Conservation (phyloP, 768 basidiomycete species). For the Cystoderma amianthinum region DNA sequence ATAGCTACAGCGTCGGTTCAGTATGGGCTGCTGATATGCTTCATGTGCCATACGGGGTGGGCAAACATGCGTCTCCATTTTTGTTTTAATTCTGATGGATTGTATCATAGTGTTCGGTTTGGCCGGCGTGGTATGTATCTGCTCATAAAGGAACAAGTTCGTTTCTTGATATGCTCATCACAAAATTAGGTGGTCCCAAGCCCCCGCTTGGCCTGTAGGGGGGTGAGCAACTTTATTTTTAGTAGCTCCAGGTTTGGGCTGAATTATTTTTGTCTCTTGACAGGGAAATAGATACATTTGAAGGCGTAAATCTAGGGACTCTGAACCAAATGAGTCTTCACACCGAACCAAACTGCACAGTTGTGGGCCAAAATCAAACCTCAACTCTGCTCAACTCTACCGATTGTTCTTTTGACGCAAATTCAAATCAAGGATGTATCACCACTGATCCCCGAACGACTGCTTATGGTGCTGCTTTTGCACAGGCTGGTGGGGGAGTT, state of each 20-base stretch:
- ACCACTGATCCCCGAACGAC: slow-evolving; percentile 43
- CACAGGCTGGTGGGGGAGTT: slow-evolving; percentile 60
- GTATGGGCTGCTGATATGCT: slow-evolving; percentile 60
- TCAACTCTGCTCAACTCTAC: slow-evolving; percentile 48
- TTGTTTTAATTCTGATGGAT: background rate
- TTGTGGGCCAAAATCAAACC: slow-evolving; percentile 39
- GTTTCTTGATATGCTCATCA: background rate
- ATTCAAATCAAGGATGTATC: slow-evolving; percentile 60
- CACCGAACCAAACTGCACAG: slow-evolving; percentile 53
- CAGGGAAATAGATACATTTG: slow-evolving; percentile 74
- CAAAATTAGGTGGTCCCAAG: slow-evolving; percentile 38
- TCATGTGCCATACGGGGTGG: slow-evolving; percentile 60
- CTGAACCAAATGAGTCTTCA: slow-evolving; percentile 69
- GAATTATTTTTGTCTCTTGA: slow-evolving; percentile 1
- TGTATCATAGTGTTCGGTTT: slow-evolving; percentile 54
- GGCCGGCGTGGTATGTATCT: slow-evolving; percentile 48
- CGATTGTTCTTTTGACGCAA: slow-evolving; percentile 49
- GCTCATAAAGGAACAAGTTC: too few relatives aligned
- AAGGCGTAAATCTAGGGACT: slow-evolving; percentile 66
- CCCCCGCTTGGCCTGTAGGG: slow-evolving; percentile 54
- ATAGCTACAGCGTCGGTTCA: slow-evolving; percentile 50
- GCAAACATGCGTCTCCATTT: slow-evolving; percentile 14
- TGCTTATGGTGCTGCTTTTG: slow-evolving; percentile 65
- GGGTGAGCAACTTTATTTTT: slow-evolving; percentile 27
- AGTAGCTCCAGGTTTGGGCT: background rate